phyloP scores from a whole-genome alignment of 1,139 yeast genomes.

The Wickerhamomyces sp. region DNA sequence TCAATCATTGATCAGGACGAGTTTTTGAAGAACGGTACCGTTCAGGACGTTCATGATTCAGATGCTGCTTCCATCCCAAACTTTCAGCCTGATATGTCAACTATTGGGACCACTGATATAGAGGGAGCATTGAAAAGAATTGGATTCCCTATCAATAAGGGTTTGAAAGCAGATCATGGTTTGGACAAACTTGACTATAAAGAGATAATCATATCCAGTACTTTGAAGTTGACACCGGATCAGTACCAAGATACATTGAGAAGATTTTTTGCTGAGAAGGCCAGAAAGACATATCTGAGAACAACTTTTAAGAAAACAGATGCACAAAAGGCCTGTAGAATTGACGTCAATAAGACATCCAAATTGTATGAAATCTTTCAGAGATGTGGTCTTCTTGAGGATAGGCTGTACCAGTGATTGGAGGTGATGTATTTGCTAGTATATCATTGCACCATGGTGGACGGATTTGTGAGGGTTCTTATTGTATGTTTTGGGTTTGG shows the following conservation, averaged over 20 bases:
- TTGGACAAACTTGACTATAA: constrained; percentile 6
- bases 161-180: constrained; percentile 8
- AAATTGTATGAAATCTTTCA: constrained; percentile 20
- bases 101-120: constrained; percentile 6
- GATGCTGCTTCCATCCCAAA: constrained; percentile 12
- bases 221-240: constrained; percentile 17
- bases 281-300: constrained; percentile 14
- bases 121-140: constrained; percentile 9
- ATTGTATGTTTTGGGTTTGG: not conserved
- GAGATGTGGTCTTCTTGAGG: constrained; percentile 17
- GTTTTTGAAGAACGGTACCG: constrained; percentile 13
- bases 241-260: constrained; percentile 21
- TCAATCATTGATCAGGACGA: not conserved
- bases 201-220: constrained; percentile 11
- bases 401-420: constrained; percentile 8
- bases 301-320: constrained; percentile 21
- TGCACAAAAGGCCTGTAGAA: constrained; percentile 25
- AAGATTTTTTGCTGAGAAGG: constrained; percentile 24
- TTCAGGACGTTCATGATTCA: constrained; percentile 18
- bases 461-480: not conserved
- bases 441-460: too few species aligned
- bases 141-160: constrained; percentile 7
- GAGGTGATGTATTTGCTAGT: not conserved
- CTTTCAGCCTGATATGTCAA: constrained; percentile 13
- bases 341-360: constrained; percentile 24